Evolutionary conservation across 352 stramenopile species (phyloP).

Genomic region (Phytophthora uliginosa): DNA sequence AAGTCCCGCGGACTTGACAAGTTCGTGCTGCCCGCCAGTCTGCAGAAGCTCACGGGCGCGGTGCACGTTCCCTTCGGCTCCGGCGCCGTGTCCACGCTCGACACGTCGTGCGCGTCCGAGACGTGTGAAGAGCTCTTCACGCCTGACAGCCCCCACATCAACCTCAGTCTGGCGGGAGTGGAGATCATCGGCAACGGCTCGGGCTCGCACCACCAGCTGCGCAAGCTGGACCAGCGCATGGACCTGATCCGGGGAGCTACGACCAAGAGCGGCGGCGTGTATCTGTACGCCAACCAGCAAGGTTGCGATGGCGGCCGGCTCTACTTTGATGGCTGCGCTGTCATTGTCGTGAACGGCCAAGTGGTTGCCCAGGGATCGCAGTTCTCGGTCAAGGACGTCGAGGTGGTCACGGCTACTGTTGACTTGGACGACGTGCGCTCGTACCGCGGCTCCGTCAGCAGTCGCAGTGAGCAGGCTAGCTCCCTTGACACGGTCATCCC

Average conservation of each 20-base stretch:
- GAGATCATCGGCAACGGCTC: conserved; percentile 99
- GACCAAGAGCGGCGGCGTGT: conserved; percentile 98
- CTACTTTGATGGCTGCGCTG: conserved; percentile 98
- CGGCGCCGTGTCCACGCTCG: conserved; percentile 84
- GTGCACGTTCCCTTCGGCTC: conserved; percentile 88
- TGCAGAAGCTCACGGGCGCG: conserved; percentile 83
- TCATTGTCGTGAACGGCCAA: conserved; percentile 98
- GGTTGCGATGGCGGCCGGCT: conserved; percentile 97
- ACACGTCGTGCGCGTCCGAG: conserved; percentile 94
- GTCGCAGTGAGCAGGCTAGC: conserved; percentile 96
- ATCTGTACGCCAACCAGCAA: conserved; percentile 98
- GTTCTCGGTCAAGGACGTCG: conserved; percentile 97
- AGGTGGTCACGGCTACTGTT: conserved; percentile 97
- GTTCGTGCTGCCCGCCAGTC: conserved; percentile 85
- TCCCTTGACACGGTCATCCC: conserved; percentile 71
- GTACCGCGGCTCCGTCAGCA: conserved; percentile 95
- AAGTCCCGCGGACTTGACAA: conserved; percentile 61
- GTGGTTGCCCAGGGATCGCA: conserved; percentile 97
- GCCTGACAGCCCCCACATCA: conserved; percentile 96
- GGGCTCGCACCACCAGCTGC: conserved; percentile 98
- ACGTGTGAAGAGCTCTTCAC: conserved; percentile 99
- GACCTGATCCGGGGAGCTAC: conserved; percentile 93
- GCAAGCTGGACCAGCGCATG: conserved; percentile 94
- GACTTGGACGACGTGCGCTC: conserved; percentile 98
- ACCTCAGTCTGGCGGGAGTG: conserved; percentile 93